Percentiles rank a stretch among this genome's conserved stretches.
These are phyloP conservation scores for Aspergillus melleus DNA, from an alignment of 2,329 filamentous ascomycete species.

Conservation along the genomic window DNA sequence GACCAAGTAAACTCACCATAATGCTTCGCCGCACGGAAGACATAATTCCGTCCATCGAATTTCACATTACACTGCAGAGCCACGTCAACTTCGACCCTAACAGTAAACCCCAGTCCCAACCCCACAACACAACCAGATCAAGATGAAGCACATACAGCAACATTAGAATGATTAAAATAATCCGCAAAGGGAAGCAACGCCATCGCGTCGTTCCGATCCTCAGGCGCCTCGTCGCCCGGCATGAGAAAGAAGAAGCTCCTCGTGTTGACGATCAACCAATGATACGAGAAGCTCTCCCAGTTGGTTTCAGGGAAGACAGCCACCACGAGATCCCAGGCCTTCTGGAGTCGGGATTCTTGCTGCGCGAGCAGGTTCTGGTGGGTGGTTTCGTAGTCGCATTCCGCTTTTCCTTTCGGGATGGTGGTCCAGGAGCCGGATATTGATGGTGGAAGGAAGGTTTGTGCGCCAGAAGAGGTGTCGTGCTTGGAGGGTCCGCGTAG, in stretches of 20 bases:
- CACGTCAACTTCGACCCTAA: background rate
- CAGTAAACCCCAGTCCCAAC: background rate
- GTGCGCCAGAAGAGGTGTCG: conserved; percentile 20
- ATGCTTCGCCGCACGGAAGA: conserved; percentile 33
- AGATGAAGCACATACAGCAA: conserved; percentile 32
- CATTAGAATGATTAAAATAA: conserved; percentile 49
- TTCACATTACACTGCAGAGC: conserved; percentile 37
- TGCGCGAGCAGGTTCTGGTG: conserved; percentile 42
- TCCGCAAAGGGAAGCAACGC: conserved; percentile 48
- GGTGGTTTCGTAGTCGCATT: conserved; percentile 29
- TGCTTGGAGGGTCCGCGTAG: conserved; percentile 39
- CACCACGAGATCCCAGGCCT: conserved; percentile 51
- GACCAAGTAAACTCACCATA: conserved; percentile 27
- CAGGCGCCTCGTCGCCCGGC: conserved; percentile 36
- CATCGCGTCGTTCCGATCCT: conserved; percentile 47
- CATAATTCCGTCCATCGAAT: conserved; percentile 38
- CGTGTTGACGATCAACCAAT: conserved; percentile 63
- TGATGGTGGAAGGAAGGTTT: conserved; percentile 33
- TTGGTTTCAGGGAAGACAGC: conserved; percentile 45
- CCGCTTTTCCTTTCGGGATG: conserved; percentile 23
- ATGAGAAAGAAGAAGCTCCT: conserved; percentile 60
- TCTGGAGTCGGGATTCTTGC: conserved; percentile 55
- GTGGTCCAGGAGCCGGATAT: conserved; percentile 40
- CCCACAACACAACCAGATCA: background rate
- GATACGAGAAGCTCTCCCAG: conserved; percentile 51